Evolutionary conservation across 345 rosid species (phyloP), one percentile per base, ranked within the genome.

Genomic region (Bruguiera sexangula): DNA sequence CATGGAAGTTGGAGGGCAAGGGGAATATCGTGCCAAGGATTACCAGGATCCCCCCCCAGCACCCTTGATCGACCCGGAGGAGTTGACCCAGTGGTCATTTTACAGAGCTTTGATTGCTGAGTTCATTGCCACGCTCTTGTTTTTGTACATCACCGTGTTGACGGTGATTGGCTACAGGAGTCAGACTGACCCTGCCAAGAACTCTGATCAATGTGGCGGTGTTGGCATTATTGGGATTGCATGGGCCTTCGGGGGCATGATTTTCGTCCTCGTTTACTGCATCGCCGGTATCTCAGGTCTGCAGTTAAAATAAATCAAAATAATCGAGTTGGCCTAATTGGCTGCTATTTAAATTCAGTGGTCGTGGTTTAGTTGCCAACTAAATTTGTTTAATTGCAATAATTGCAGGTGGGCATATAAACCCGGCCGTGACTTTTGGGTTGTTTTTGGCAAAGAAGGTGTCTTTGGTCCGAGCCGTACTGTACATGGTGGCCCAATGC

Each of bases 231-330:
- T 82, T 34, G 85, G 85, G 43, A 79, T 82, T 34, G 81, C 82
- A 26, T 82, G 82, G 85, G 82, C 82, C 62, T 82, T 82, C 21
- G 85, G 85, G 30, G 85, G 85, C 70, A 82, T 82, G 85, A 82
- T 82, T 54, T 82, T 82, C 32, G 63, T 81, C 64, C 85, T 82
- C 24, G 85, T 82, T 48, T 79, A 82, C 78, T 82, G 85, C 77
- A 82, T 82, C 16, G 85, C 82, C 63, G 85, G 85, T 52, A 79
- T 82, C 46, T 82, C 82, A 0, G 82, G 84, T 81, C 21, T 29
- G 69, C 43, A 7, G 11, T n/a, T 21, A 21, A 39, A 13, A 13
- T 13, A 43, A 43, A 43, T 10, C 50, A 43, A 1, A 11, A 11
- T 15, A 3, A 11, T 13, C 5, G 3, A 13, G 50, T 15, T 2